Base-by-base conservation (phyloP, 2,329 filamentous ascomycete genomes). In the Aspergillus fructus region DNA sequence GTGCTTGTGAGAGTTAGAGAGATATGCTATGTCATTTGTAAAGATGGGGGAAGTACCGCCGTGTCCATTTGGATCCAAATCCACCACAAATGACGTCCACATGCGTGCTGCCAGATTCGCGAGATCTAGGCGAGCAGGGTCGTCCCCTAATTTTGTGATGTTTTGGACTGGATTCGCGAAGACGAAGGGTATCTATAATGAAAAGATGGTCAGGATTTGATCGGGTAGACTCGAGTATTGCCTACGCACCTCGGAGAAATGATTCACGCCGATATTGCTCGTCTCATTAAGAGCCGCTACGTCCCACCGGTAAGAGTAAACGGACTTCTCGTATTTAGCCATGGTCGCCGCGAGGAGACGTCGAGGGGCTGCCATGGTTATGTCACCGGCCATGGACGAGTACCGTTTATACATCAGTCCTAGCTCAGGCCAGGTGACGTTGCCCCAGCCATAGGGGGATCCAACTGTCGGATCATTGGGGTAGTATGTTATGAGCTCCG, bases 381-480 rank as follows among this genome's bases (percentile, higher is more conserved):
- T 27, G 56, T 71, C 69, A 0, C 68, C 68, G 0, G 69, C 69
- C 49, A 71, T 71, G 1, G 69, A 71, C 21, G 58, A 62, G 30
- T 71, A 71, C 0, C 69, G 68, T 40, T 71, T 71, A 43, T 71
- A 71, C 58, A 68, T 64, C 4, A 65, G 60, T 1, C 69, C 69
- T 1, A 60, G 37, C 0, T 46, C 19, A 2, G 69, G 68, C 69
- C 69, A 71, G 37, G 67, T 71, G 11, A 51, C 49, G 54, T 71
- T 71, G 0, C 66, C 69, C 68, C 69, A 71, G n/a, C 68, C 69
- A 23, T 71, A 71, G 51, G 82, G 82, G 37, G 83, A 79, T 0
- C 77, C 79, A 19, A 80, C 72, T 3, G 69, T 68, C 2, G 79
- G 77, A 23, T 77, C 75, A 56, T 82, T 74, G 0, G 83, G 82